A percentile compares a stretch with the other conserved stretches of the same genome.
phyloP scores from a whole-genome alignment of 2,329 filamentous ascomycete genomes.

The Trichoderma breve region DNA sequence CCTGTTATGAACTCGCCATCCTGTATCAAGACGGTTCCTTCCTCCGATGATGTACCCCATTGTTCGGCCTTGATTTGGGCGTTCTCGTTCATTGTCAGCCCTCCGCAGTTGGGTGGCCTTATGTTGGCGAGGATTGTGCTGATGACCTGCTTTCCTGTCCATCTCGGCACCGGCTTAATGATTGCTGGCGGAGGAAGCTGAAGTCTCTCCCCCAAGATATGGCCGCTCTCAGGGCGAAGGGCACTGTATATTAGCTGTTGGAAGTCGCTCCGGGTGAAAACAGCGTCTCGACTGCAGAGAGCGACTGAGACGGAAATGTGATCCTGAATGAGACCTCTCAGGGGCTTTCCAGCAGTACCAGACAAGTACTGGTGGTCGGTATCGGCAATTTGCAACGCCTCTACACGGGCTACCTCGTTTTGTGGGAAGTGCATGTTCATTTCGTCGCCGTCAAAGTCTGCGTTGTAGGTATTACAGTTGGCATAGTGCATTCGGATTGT shows the following conservation, averaged over 20 bases:
- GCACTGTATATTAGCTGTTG: slow-evolving; percentile 92
- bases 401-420: slow-evolving; percentile 88
- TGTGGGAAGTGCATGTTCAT: slow-evolving; percentile 99
- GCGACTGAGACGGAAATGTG: slow-evolving; percentile 93
- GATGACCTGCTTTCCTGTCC: slow-evolving; percentile 96
- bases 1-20: slow-evolving; percentile 86
- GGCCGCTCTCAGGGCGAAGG: slow-evolving; percentile 83
- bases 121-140: slow-evolving; percentile 93
- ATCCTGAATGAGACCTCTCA: slow-evolving; percentile 96
- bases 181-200: slow-evolving; percentile 78
- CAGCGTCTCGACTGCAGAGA: slow-evolving; percentile 86
- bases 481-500: slow-evolving; percentile 99
- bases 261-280: slow-evolving; percentile 85
- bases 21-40: slow-evolving; percentile 76
- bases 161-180: slow-evolving; percentile 74
- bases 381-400: slow-evolving; percentile 89
- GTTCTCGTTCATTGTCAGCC: slow-evolving; percentile 75
- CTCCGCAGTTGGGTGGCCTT: slow-evolving; percentile 70
- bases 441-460: slow-evolving; percentile 98
- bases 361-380: slow-evolving; percentile 97
- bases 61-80: slow-evolving; percentile 74
- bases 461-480: slow-evolving; percentile 99
- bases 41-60: slow-evolving; percentile 72
- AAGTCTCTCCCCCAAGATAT: slow-evolving; percentile 79
- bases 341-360: slow-evolving; percentile 86